Evolutionary conservation across 2,329 filamentous ascomycete species (phyloP), one percentile per base, ranked within the genome.

Genomic region (Furcasterigmium sp.): DNA sequence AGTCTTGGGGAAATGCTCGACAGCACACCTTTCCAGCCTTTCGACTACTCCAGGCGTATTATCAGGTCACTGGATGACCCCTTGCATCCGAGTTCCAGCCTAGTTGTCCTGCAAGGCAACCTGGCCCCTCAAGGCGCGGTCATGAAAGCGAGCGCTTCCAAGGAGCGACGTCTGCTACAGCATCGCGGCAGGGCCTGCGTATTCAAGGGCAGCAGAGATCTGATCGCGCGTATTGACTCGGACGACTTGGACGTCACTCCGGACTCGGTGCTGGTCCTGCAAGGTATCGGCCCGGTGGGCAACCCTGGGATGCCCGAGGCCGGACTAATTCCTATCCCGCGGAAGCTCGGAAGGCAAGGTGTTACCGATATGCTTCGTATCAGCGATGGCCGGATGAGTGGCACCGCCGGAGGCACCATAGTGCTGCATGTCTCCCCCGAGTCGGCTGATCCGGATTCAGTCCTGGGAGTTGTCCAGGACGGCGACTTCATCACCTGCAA

Each of bases 281-380:
- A 90, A 50, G 91, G 90, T 48, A 91, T 95, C 56, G 91, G 91
- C 0, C 91, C 90, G 0, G 87, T 93, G 42, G 90, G 90, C 17
- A 89, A 88, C 2, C 91, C 91, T 0, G 91, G 91, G 11, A 96
- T 96, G 91, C 91, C 90, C 2, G 91, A 96, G 62, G 89, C 93
- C 44, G 75, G 75, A 0, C 58, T 78, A 18, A 66, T 78, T 2
- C 75, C 75, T 0, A 77, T 78, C 20, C 81, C 95, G 14, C 86
- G 91, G 57, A 88, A 91, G 40, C 81, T 84, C 21, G 88, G 86
- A 0, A 81, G 84, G 0, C 81, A 81, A 1, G 85, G 85, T 8
- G 75, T 95, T 4, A 75, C 70, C 11, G 93, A 95, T 48, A 83
- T 95, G 60, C 81, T 93, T 3, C 72, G 95, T 2, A 76, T 96